These are phyloP conservation scores for Macrophomina pseudophaseolina DNA, from an alignment of 2,329 filamentous ascomycete genomes.

Conservation along the genomic window DNA sequence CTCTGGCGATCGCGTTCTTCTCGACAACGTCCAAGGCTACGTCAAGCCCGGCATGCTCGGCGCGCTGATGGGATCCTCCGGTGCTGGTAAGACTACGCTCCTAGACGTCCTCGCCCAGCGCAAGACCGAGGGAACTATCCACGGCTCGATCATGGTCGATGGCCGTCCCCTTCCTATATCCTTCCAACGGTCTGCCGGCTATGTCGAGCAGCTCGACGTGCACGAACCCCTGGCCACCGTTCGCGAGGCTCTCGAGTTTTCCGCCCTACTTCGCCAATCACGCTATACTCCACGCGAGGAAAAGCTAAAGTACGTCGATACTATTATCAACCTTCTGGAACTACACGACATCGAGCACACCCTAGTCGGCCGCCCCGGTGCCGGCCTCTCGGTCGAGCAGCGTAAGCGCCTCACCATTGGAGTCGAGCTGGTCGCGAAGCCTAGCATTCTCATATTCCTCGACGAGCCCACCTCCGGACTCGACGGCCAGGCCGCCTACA, in stretches of 20 bases:
- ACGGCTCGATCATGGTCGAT: slow-evolving; percentile 75
- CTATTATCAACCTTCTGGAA: slow-evolving; percentile 68
- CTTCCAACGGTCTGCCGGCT: slow-evolving; percentile 47
- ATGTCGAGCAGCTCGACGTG: slow-evolving; percentile 47
- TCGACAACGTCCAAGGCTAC: slow-evolving; percentile 46
- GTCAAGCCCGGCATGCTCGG: slow-evolving; percentile 78
- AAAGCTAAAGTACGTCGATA: slow-evolving; percentile 66
- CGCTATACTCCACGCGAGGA: slow-evolving; percentile 59
- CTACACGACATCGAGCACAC: slow-evolving; percentile 71
- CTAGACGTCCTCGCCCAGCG: slow-evolving; percentile 80
- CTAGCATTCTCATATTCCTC: slow-evolving; percentile 84
- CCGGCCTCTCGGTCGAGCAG: slow-evolving; percentile 69
- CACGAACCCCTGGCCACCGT: slow-evolving; percentile 46
- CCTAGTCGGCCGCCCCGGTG: slow-evolving; percentile 66
- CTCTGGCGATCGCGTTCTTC: no score
- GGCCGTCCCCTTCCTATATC: slow-evolving; percentile 54
- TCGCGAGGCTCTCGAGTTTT: slow-evolving; percentile 42
- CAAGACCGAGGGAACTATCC: slow-evolving; percentile 67
- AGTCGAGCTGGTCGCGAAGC: slow-evolving; percentile 92
- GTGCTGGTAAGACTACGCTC: slow-evolving; percentile 64
- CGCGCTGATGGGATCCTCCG: slow-evolving; percentile 77
- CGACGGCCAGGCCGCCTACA: slow-evolving; percentile 58
- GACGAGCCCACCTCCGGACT: slow-evolving; percentile 79
- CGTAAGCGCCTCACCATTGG: slow-evolving; percentile 85
- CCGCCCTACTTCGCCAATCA: slow-evolving; percentile 54